Evolutionary conservation across 805 yeast genomes (phyloP).

Genomic region (Teunomyces aglyptinius): DNA sequence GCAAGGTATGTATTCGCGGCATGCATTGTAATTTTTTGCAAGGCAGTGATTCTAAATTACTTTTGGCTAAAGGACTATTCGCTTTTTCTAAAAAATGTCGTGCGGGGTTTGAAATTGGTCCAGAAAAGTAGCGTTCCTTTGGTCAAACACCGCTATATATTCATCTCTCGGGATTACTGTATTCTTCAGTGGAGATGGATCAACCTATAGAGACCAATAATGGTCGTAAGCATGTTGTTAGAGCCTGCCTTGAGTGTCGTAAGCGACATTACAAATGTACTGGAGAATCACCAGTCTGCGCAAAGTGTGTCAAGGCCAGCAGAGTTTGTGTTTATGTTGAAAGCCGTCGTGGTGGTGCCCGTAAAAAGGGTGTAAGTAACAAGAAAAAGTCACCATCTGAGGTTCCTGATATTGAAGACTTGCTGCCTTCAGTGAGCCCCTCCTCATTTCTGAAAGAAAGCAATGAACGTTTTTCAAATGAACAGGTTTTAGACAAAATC

Average conservation of each 20-base stretch:
- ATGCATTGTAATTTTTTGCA: too few species aligned
- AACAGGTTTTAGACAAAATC: neutral
- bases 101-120: constrained; percentile 1
- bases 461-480: neutral
- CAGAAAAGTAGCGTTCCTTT: neutral
- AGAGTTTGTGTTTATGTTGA: constrained; percentile 48
- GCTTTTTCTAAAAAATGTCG: too few species aligned
- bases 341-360: constrained; percentile 53
- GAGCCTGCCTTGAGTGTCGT: constrained; percentile 52
- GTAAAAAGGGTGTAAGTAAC: constrained; percentile 47
- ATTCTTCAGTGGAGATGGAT: neutral
- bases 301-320: constrained; percentile 34
- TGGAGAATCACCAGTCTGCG: constrained; percentile 46
- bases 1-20: too few species aligned
- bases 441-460: neutral
- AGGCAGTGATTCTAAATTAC: too few species aligned
- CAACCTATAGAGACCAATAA: neutral
- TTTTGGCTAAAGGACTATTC: too few species aligned
- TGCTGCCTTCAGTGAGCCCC: neutral
- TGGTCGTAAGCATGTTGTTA: constrained; percentile 9
- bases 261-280: constrained; percentile 51
- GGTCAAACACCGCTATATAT: neutral
- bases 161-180: neutral
- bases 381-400: constrained; percentile 5
- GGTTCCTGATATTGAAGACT: constrained; percentile 20